Evolutionary conservation across 2,329 filamentous ascomycete genomes (phyloP).

Genomic region (Aspergillus sclerotialis): DNA sequence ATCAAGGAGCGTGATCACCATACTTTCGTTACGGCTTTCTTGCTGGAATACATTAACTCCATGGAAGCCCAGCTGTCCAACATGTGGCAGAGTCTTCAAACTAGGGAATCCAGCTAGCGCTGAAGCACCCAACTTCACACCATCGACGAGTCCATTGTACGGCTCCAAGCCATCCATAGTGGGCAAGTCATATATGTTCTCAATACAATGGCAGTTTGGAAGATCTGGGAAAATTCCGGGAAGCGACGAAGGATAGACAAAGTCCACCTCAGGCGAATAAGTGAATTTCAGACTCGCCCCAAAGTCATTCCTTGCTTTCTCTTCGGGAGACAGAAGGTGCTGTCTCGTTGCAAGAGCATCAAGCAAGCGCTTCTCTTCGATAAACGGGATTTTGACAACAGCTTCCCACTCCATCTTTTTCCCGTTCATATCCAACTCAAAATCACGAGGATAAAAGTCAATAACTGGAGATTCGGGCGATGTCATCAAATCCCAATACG

Average conservation of each 20-base stretch:
- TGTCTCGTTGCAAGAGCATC: constrained; percentile 82
- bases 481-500: constrained; percentile 92
- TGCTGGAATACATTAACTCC: constrained; percentile 93
- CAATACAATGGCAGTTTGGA: constrained; percentile 77
- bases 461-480: constrained; percentile 84
- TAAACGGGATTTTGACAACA: constrained; percentile 98
- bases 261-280: constrained; percentile 70
- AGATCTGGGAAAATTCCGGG: constrained; percentile 87
- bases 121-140: constrained; percentile 70
- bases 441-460: constrained; percentile 96
- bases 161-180: constrained; percentile 84
- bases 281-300: constrained; percentile 91
- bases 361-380: constrained; percentile 81
- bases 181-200: constrained; percentile 94
- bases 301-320: constrained; percentile 80
- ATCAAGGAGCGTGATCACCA: constrained; percentile 78
- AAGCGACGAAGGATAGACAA: constrained; percentile 78
- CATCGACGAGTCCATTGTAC: constrained; percentile 74
- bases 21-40: constrained; percentile 93
- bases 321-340: constrained; percentile 64
- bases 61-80: constrained; percentile 74
- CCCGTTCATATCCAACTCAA: constrained; percentile 97
- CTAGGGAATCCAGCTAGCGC: constrained; percentile 94
- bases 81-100: constrained; percentile 76
- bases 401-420: constrained; percentile 99